These are phyloP conservation scores for Furcasterigmium furcatum DNA, from an alignment of 2,329 filamentous ascomycete genomes.

Conservation along the genomic window DNA sequence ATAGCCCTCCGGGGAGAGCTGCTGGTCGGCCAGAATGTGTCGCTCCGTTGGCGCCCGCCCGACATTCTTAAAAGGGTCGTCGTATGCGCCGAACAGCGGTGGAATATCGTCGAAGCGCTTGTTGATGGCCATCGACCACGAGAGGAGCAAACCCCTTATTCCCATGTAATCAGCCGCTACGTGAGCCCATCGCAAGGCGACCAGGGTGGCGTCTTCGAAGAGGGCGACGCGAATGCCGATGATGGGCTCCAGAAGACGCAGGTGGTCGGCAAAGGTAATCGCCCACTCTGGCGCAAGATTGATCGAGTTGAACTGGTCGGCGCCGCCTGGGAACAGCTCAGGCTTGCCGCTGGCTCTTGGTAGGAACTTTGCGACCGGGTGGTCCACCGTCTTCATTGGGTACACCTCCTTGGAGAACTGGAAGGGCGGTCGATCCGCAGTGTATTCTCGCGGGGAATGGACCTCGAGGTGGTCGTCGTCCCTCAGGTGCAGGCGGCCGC, in stretches of 20 bases:
- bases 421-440: slow-evolving; percentile 28
- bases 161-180: slow-evolving; percentile 43
- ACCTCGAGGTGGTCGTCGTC: slow-evolving; percentile 20
- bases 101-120: slow-evolving; percentile 7
- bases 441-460: slow-evolving; percentile 22
- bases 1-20: too few relatives aligned
- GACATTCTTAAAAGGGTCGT: slow-evolving; percentile 27
- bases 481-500: slow-evolving; percentile 36
- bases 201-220: slow-evolving; percentile 46
- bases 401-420: not conserved
- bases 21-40: too few relatives aligned
- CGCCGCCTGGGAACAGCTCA: too few relatives aligned
- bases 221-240: slow-evolving; percentile 42
- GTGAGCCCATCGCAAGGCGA: slow-evolving; percentile 43
- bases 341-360: too few relatives aligned
- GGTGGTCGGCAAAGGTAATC: slow-evolving; percentile 30
- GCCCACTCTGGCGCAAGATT: slow-evolving; percentile 11
- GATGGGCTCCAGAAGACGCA: slow-evolving; percentile 38
- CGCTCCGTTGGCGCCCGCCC: not conserved
- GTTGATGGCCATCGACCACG: slow-evolving; percentile 27
- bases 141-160: slow-evolving; percentile 31
- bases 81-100: slow-evolving; percentile 21
- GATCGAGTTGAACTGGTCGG: slow-evolving; percentile 9
- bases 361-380: too few relatives aligned
- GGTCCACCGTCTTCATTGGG: too few relatives aligned